Base-by-base conservation (phyloP, 2,329 filamentous ascomycete genomes). In the Neonectria neomacrospora region DNA sequence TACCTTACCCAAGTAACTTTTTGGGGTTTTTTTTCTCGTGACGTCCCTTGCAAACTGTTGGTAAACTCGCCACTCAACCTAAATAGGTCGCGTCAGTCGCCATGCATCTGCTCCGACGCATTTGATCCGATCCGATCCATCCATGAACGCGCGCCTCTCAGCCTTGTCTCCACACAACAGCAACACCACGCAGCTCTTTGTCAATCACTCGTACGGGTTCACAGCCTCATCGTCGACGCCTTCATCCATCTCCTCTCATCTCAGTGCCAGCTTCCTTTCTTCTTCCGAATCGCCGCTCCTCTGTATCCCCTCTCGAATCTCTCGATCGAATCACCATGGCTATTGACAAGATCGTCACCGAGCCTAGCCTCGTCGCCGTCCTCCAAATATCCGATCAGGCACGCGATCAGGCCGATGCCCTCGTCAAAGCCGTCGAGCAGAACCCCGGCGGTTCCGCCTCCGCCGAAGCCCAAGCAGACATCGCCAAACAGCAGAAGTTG, bases 401-500 rank as follows among this genome's bases (percentile, higher is more conserved):
- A 16, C 90, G 91, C 69, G 81, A 88, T 53, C 91, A 94, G 78
- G 92, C 91, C 59, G 83, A 91, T 67, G 81, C 82, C 26, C 84
- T 94, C 60, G 82, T 93, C 64, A 83, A 85, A 67, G 79, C 85
- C 58, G 78, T 86, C 63, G 77, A 82, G 45, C 81, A 83, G 47
- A 78, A 83, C 37, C 72, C 82, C 37, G 73, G 80, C 23, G 73
- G 80, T 22, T 78, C 82, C 8, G 76, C 81, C 20, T 78, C 82
- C 8, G 76, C 81, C 22, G 81, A 86, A 34, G 81, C 82, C 44
- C 84, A 86, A 69, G 79, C 86, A 28, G 86, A 88, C 61, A 83
- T 92, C 30, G 90, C 90, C 8, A 91, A 89, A 74, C 88, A 92
- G 74, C 93, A 96, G 77, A 96, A 96, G 75, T 82, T 89, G 1